These are phyloP conservation scores for Zoysia japonica DNA, from an alignment of 176 grass and related monocot genomes.

Conservation along the genomic window DNA sequence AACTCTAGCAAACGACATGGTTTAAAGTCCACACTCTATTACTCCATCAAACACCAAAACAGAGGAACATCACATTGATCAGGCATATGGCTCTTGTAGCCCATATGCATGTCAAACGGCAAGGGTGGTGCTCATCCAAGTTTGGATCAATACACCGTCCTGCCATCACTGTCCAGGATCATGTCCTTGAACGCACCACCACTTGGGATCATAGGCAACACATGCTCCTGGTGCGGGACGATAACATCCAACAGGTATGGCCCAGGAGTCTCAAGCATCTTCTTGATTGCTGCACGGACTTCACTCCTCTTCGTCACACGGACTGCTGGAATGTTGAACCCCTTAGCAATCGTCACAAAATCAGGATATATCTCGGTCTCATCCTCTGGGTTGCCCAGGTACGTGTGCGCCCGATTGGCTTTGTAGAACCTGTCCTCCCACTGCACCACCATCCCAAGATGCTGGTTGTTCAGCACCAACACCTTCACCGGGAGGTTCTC, in stretches of 20 bases:
- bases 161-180: constrained; percentile 94
- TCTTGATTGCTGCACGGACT: constrained; percentile 66
- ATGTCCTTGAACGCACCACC: constrained; percentile 93
- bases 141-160: constrained; percentile 59
- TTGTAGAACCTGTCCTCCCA: constrained; percentile 96
- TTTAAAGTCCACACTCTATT: constrained; percentile 11
- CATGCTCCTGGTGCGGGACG: constrained; percentile 88
- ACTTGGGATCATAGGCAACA: constrained; percentile 96
- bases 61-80: constrained; percentile 2
- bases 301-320: constrained; percentile 76
- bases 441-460: constrained; percentile 92
- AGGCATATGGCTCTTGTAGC: constrained; percentile 16
- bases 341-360: constrained; percentile 81
- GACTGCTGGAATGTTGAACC: constrained; percentile 80
- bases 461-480: constrained; percentile 90
- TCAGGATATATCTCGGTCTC: constrained; percentile 82
- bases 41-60: constrained; percentile 16
- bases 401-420: constrained; percentile 83
- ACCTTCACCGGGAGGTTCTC: constrained; percentile 86
- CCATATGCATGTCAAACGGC: constrained; percentile 17
- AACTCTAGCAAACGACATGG: constrained; percentile 1
- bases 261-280: constrained; percentile 88
- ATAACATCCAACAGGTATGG: constrained; percentile 91
- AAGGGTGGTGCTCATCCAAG: background rate
- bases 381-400: constrained; percentile 79